Evolutionary conservation across 805 yeast species (phyloP).

Genomic region (Candida stauntonica): DNA sequence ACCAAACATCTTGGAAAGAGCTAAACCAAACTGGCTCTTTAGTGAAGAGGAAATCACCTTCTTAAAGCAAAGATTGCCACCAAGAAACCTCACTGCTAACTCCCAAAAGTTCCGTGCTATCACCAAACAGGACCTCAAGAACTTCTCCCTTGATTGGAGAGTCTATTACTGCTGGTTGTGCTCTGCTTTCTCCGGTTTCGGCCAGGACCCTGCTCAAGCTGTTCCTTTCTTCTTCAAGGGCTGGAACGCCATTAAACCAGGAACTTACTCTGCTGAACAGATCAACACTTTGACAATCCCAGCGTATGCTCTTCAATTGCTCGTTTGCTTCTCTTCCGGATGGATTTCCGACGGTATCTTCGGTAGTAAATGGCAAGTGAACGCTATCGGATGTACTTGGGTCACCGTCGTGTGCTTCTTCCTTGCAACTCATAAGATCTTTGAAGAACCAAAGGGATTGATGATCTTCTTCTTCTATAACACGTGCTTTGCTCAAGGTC

Average conservation of each 20-base stretch:
- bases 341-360: conserved; percentile 15
- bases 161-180: conserved; percentile 10
- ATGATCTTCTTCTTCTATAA: conserved; percentile 14
- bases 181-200: conserved; percentile 8
- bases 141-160: conserved; percentile 11
- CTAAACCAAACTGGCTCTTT: conserved; percentile 29
- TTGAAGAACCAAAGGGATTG: conserved; percentile 4
- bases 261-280: conserved; percentile 10
- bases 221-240: conserved; percentile 13
- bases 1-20: conserved; percentile 27
- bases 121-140: conserved; percentile 6
- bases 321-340: conserved; percentile 7
- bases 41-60: conserved; percentile 10
- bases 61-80: conserved; percentile 11
- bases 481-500: conserved; percentile 13
- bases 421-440: conserved; percentile 12
- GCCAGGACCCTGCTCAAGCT: conserved; percentile 10
- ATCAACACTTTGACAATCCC: conserved; percentile 10
- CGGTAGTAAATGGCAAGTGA: conserved; percentile 13
- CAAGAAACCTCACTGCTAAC: conserved; percentile 8
- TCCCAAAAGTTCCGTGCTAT: conserved; percentile 2
- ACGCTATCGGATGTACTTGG: conserved; percentile 7
- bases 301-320: conserved; percentile 9
- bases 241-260: conserved; percentile 7
- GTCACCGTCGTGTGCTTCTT: conserved; percentile 9